These are phyloP conservation scores for Dalechampia spathulata DNA, from an alignment of 441 rosid species.

Conservation along the genomic window DNA sequence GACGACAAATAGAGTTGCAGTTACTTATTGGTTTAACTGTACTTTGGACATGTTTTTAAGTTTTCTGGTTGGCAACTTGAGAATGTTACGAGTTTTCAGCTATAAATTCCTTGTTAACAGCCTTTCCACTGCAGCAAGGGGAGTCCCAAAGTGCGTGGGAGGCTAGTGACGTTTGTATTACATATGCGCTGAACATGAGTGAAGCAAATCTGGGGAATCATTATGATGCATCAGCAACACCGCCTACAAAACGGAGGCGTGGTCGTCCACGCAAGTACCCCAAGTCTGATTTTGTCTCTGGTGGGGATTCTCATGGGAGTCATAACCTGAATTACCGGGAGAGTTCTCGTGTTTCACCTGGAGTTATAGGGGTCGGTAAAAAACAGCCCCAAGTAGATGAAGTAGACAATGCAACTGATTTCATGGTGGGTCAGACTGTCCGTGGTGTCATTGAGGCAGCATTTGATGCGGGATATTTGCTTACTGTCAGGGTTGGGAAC, in stretches of 20 bases:
- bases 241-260: constrained; percentile 61
- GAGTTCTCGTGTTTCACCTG: constrained; percentile 33
- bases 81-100: too few relatives aligned
- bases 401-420: constrained; percentile 20
- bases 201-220: constrained; percentile 37
- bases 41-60: too few relatives aligned
- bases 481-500: constrained; percentile 58
- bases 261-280: constrained; percentile 85
- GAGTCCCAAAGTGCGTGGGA: too few relatives aligned
- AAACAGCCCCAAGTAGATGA: constrained; percentile 29
- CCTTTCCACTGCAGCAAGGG: too few relatives aligned
- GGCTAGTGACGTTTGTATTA: too few relatives aligned
- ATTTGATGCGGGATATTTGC: constrained; percentile 82
- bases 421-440: constrained; percentile 54
- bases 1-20: too few relatives aligned
- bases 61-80: too few relatives aligned
- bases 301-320: constrained; percentile 15
- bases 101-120: too few relatives aligned
- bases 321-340: constrained; percentile 24
- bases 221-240: constrained; percentile 33
- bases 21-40: too few relatives aligned
- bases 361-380: constrained; percentile 26
- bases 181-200: constrained; percentile 32
- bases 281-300: constrained; percentile 17
- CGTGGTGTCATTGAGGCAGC: constrained; percentile 69